Conservation (phyloP, 1,284 basidiomycete genomes). For the Cutaneotrichosporon sp. region DNA sequence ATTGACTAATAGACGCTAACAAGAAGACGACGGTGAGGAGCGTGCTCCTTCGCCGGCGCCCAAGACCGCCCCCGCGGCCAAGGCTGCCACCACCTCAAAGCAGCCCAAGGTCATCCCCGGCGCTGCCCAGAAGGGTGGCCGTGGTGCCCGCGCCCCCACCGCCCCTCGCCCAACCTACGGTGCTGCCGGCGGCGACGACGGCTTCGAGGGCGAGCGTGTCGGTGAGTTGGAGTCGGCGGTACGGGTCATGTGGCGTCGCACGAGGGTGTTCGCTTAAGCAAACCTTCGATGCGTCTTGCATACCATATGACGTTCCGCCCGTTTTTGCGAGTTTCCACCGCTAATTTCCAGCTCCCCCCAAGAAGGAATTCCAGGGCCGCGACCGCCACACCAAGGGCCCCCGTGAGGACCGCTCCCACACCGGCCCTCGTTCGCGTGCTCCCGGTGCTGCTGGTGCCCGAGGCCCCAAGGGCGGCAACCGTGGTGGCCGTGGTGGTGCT, state of each 20-base stretch:
- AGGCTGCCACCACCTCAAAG: slow-evolving; percentile 24
- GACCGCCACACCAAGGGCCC: slow-evolving; percentile 47
- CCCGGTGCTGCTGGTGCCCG: slow-evolving; percentile 33
- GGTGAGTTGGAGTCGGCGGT: slow-evolving; percentile 27
- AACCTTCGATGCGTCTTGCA: neutral
- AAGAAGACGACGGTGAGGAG: slow-evolving; percentile 40
- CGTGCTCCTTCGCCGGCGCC: slow-evolving; percentile 30
- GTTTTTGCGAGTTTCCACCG: too few relatives aligned
- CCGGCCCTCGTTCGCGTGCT: slow-evolving; percentile 32
- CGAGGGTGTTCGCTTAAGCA: neutral
- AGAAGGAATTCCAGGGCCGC: slow-evolving; percentile 32
- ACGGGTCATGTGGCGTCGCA: neutral
- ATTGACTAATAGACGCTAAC: neutral
- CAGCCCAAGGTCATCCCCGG: slow-evolving; percentile 34
- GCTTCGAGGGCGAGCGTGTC: slow-evolving; percentile 48
- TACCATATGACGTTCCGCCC: too few relatives aligned
- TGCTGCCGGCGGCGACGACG: slow-evolving; percentile 29
- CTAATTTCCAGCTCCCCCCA: slow-evolving; percentile 25
- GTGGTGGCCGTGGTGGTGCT: slow-evolving; percentile 23
- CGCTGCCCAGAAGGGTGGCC: slow-evolving; percentile 28
- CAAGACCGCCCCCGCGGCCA: slow-evolving; percentile 23
- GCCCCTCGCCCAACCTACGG: slow-evolving; percentile 37
- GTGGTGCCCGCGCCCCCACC: slow-evolving; percentile 32
- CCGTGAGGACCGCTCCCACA: slow-evolving; percentile 32
- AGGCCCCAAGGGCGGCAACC: slow-evolving; percentile 34